A percentile compares a stretch with the other conserved stretches of the same genome.
These are phyloP conservation scores for Syzygium aromaticum DNA, from an alignment of 345 rosid species.

Conservation along the genomic window DNA sequence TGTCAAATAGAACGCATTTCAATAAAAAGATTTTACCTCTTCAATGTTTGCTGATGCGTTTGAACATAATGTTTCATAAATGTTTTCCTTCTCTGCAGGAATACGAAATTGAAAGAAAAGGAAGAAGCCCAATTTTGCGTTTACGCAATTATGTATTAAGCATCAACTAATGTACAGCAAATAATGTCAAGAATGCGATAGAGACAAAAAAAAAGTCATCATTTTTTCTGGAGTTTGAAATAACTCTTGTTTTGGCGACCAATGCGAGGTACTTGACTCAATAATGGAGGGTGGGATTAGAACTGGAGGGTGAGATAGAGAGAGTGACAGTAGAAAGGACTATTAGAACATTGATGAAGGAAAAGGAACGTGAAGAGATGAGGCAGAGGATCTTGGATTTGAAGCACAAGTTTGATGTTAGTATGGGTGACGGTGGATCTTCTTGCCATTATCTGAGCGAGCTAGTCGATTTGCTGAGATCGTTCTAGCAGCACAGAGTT, in stretches of 20 bases:
- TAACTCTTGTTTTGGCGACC: conserved; percentile 29
- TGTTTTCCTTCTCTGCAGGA: too few species aligned
- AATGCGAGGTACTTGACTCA: conserved; percentile 30
- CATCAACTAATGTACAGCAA: background rate
- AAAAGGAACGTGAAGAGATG: conserved; percentile 27
- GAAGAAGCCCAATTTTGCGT: too few species aligned
- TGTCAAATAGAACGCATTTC: too few species aligned
- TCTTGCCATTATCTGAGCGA: conserved; percentile 13
- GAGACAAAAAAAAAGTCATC: background rate
- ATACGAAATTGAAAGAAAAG: too few species aligned
- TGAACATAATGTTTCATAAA: too few species aligned
- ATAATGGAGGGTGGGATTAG: conserved; percentile 32
- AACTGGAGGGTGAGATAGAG: conserved; percentile 14
- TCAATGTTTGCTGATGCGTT: too few species aligned
- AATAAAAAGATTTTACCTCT: too few species aligned
- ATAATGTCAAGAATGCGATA: background rate
- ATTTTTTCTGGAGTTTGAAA: background rate
- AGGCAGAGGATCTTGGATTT: conserved; percentile 15
- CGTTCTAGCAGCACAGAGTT: background rate
- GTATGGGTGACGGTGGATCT: conserved; percentile 11
- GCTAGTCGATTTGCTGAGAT: conserved; percentile 15
- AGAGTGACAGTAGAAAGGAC: conserved; percentile 14
- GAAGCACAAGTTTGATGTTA: conserved; percentile 11
- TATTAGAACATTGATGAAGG: conserved; percentile 19
- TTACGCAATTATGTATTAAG: background rate